These are phyloP conservation scores for Triglochin maritima DNA, from an alignment of 106 monocot species.

Conservation along the genomic window DNA sequence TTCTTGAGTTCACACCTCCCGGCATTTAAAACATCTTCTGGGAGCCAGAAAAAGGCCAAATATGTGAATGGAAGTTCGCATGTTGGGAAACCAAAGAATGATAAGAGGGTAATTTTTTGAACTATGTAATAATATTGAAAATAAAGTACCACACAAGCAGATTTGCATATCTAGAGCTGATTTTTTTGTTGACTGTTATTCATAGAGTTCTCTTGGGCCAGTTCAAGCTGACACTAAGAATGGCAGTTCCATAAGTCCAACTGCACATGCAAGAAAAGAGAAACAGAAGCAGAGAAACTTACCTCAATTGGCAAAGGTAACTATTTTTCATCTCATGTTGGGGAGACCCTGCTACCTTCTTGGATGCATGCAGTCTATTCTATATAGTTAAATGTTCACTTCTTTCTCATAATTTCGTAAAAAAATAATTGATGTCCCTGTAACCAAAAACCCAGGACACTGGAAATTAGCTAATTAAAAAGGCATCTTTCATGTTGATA, in stretches of 20 bases:
- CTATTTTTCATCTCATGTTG: neutral
- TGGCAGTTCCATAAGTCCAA: neutral
- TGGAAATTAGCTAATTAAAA: no score
- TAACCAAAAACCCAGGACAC: no score
- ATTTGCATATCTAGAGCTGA: no score
- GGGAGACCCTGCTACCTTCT: no score
- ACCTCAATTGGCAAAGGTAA: slow-evolving; percentile 64
- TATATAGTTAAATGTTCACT: no score
- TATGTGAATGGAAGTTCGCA: slow-evolving; percentile 11
- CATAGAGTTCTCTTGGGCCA: slow-evolving; percentile 23
- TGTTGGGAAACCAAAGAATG: slow-evolving; percentile 4
- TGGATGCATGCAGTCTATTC: no score
- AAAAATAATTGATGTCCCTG: no score
- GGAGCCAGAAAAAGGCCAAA: slow-evolving; percentile 24
- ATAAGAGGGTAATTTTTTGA: slow-evolving; percentile 27
- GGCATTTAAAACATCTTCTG: slow-evolving; percentile 15
- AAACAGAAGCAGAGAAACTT: slow-evolving; percentile 54
- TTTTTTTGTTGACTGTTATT: neutral
- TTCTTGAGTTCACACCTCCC: slow-evolving; percentile 25
- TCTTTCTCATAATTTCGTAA: no score
- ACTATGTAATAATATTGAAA: no score
- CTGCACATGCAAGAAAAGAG: slow-evolving; percentile 16
- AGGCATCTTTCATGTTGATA: no score
- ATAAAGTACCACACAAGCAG: no score
- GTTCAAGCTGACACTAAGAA: slow-evolving; percentile 4